These are phyloP conservation scores for Trametes elegans DNA, from an alignment of 768 basidiomycete genomes.

Conservation along the genomic window DNA sequence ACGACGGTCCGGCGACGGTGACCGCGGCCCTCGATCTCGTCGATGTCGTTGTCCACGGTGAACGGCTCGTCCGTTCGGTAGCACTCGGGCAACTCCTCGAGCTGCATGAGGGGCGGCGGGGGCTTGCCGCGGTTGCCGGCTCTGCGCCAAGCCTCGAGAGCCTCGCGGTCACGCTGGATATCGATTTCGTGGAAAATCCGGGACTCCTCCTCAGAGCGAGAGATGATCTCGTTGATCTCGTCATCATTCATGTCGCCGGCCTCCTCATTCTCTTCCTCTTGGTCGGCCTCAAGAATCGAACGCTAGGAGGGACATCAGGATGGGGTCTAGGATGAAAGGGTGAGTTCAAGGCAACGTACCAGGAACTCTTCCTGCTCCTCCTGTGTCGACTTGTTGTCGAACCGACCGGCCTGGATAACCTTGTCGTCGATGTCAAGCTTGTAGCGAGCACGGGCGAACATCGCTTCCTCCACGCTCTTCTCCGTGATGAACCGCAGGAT, in stretches of 20 bases:
- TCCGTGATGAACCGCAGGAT: constrained; percentile 97
- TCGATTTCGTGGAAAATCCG: constrained; percentile 83
- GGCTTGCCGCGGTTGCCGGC: constrained; percentile 76
- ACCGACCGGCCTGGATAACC: constrained; percentile 98
- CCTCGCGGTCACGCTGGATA: constrained; percentile 68
- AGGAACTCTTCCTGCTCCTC: constrained; percentile 97
- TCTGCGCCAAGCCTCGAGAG: constrained; percentile 63
- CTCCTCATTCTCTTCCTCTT: constrained; percentile 88
- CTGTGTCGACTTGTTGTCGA: constrained; percentile 97
- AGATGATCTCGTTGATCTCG: constrained; percentile 90
- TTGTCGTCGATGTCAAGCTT: constrained; percentile 99
- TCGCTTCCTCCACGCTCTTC: constrained; percentile 97
- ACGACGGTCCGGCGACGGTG: constrained; percentile 81
- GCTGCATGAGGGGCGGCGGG: constrained; percentile 72
- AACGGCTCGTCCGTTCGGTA: constrained; percentile 87
- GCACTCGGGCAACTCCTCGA: constrained; percentile 90
- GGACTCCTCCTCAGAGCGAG: constrained; percentile 79
- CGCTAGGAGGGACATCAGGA: constrained; percentile 68
- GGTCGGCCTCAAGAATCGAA: constrained; percentile 86
- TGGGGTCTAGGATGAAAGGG: constrained; percentile 9
- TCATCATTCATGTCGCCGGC: constrained; percentile 92
- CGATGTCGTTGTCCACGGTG: constrained; percentile 59
- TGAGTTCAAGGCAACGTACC: constrained; percentile 44
- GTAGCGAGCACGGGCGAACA: constrained; percentile 90
- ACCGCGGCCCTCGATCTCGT: constrained; percentile 75